Percentiles rank a stretch among this genome's conserved stretches.
These are phyloP conservation scores for Ganoderma resinaceum DNA, from an alignment of 1,284 basidiomycete genomes.

Conservation along the genomic window DNA sequence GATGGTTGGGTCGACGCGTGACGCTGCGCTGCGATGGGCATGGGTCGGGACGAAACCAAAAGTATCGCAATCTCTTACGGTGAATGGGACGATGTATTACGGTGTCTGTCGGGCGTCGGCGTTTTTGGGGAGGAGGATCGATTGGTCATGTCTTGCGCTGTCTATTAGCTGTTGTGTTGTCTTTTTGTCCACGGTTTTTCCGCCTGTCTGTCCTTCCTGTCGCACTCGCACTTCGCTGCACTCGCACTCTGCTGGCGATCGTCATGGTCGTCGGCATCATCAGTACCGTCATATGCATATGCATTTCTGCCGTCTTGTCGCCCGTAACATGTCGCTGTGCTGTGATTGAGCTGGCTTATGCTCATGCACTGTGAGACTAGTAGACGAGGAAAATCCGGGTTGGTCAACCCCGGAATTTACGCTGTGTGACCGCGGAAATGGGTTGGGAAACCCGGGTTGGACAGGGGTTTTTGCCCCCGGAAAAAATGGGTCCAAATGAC, in stretches of 20 bases:
- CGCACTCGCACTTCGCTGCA: not conserved
- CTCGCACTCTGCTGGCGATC: not conserved
- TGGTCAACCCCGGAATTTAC: not conserved
- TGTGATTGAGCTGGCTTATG: too few relatives aligned
- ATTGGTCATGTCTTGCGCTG: constrained; percentile 6
- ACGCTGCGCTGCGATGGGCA: not conserved
- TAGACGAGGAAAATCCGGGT: not conserved
- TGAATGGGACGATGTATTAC: constrained; percentile 24
- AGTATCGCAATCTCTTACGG: constrained; percentile 27
- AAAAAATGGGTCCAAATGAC: not conserved
- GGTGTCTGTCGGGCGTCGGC: not conserved
- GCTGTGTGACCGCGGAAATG: not conserved
- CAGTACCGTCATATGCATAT: not conserved
- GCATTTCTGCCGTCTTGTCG: not conserved
- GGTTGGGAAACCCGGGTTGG: not conserved
- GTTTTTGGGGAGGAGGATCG: not conserved
- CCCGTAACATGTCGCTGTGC: too few relatives aligned
- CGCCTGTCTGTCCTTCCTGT: not conserved
- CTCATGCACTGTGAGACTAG: not conserved
- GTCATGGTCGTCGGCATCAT: not conserved
- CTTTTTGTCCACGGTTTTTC: not conserved
- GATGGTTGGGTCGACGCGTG: constrained; percentile 2
- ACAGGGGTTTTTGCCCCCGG: not conserved
- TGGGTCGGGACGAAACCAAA: constrained; percentile 22
- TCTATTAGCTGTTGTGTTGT: constrained; percentile 13